A percentile compares a stretch with the other conserved stretches of the same genome.
phyloP scores from a whole-genome alignment of 331 rosid species.

The Acacia concinna region DNA sequence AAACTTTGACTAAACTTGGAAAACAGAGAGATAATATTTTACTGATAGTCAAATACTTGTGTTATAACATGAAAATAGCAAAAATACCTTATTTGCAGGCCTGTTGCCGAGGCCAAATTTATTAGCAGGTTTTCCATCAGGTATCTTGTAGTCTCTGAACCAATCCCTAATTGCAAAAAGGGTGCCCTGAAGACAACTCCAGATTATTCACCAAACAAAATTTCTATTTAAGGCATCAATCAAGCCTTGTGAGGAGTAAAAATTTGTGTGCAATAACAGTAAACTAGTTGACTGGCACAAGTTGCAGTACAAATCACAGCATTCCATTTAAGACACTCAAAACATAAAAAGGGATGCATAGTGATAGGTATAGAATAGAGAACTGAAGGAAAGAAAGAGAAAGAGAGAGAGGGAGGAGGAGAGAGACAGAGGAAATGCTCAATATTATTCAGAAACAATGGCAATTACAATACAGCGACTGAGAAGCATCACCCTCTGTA shows the following conservation, averaged over 20 bases:
- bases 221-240: neutral
- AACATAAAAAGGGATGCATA: neutral
- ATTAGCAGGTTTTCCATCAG: conserved; percentile 99
- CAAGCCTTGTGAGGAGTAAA: neutral
- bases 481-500: too few relatives aligned
- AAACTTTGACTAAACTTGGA: neutral
- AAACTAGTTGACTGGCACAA: neutral
- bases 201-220: conserved; percentile 32
- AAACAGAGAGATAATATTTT: conserved; percentile 13
- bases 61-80: conserved; percentile 4
- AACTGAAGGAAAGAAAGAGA: too few relatives aligned
- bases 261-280: neutral
- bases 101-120: conserved; percentile 92
- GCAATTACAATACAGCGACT: too few relatives aligned
- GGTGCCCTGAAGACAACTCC: conserved; percentile 69
- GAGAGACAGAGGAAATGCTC: too few relatives aligned
- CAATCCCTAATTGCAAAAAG: conserved; percentile 91
- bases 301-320: neutral
- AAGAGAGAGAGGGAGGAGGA: too few relatives aligned
- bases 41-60: neutral
- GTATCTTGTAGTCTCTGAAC: conserved; percentile 99
- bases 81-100: conserved; percentile 81
- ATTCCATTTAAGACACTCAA: neutral
- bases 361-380: too few relatives aligned
- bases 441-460: too few relatives aligned